These are phyloP conservation scores for Penicillium sp. DNA, from an alignment of 2,329 filamentous ascomycete species.

Conservation along the genomic window DNA sequence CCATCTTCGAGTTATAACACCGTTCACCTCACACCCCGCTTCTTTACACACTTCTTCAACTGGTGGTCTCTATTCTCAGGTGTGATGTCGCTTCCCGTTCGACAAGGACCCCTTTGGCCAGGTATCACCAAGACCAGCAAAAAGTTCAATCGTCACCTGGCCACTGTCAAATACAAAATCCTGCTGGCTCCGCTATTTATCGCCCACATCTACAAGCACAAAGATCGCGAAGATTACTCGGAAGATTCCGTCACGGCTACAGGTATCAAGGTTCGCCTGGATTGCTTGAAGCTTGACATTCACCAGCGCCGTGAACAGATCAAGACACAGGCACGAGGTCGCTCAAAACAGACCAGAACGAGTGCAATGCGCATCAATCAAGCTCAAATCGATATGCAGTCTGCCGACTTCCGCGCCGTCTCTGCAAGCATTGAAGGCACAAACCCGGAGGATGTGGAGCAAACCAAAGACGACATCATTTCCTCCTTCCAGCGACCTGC, in stretches of 20 bases:
- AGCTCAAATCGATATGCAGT: conserved; percentile 87
- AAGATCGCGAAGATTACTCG: conserved; percentile 83
- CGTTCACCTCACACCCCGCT: conserved; percentile 88
- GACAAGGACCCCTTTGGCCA: conserved; percentile 88
- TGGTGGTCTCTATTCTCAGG: conserved; percentile 98
- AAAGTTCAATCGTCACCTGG: conserved; percentile 94
- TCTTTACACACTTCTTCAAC: conserved; percentile 97
- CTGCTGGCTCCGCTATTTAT: conserved; percentile 90
- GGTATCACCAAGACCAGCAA: conserved; percentile 95
- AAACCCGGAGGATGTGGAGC: conserved; percentile 71
- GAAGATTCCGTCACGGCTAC: conserved; percentile 83
- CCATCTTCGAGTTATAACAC: conserved; percentile 93
- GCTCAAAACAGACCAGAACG: conserved; percentile 75
- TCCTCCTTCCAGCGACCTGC: conserved; percentile 57
- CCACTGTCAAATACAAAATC: conserved; percentile 98
- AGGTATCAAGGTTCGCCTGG: conserved; percentile 91
- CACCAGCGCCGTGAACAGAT: conserved; percentile 94
- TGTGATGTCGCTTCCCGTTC: conserved; percentile 89
- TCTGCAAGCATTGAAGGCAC: conserved; percentile 87
- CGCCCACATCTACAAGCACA: conserved; percentile 98
- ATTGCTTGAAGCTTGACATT: conserved; percentile 96
- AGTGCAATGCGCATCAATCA: conserved; percentile 95
- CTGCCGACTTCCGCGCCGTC: conserved; percentile 88
- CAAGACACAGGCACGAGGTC: conserved; percentile 74
- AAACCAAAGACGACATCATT: conserved; percentile 58